Evolutionary conservation across 352 stramenopile species (phyloP).

Genomic region (Achlya hypogyna): DNA sequence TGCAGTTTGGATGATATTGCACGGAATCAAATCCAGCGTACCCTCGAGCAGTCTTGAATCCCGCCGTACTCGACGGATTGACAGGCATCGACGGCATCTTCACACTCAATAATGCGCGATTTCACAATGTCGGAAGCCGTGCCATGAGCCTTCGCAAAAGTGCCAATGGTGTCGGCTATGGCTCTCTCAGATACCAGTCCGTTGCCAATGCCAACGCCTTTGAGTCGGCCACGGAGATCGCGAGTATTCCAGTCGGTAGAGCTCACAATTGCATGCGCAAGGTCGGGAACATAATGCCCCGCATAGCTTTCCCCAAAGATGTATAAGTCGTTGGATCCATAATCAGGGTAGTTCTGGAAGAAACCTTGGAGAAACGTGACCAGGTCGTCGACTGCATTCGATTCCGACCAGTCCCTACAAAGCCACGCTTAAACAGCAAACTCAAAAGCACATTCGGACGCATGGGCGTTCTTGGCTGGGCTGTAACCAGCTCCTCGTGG

Average conservation of each 20-base stretch:
- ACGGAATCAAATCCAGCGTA: neutral
- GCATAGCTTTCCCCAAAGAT: conserved; percentile 93
- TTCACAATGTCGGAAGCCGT: conserved; percentile 29
- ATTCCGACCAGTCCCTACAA: conserved; percentile 37
- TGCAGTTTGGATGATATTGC: conserved; percentile 27
- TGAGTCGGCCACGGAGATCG: conserved; percentile 30
- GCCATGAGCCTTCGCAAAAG: conserved; percentile 39
- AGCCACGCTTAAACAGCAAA: neutral
- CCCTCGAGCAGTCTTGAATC: conserved; percentile 8
- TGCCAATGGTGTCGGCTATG: conserved; percentile 37
- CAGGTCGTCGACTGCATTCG: conserved; percentile 36
- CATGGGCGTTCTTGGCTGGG: neutral
- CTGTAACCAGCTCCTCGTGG: conserved; percentile 76
- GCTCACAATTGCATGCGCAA: conserved; percentile 67
- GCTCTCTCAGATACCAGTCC: conserved; percentile 51
- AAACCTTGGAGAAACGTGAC: conserved; percentile 46
- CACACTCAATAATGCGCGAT: neutral
- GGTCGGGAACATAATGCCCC: conserved; percentile 91
- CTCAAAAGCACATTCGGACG: neutral
- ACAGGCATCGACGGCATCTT: conserved; percentile 23
- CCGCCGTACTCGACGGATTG: neutral
- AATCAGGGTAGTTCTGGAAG: conserved; percentile 31
- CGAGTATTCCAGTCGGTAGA: conserved; percentile 24
- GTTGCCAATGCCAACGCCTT: conserved; percentile 82
- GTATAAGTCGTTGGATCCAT: conserved; percentile 71